These are phyloP conservation scores for Trametes meyenii DNA, from an alignment of 768 basidiomycete genomes.

Conservation along the genomic window DNA sequence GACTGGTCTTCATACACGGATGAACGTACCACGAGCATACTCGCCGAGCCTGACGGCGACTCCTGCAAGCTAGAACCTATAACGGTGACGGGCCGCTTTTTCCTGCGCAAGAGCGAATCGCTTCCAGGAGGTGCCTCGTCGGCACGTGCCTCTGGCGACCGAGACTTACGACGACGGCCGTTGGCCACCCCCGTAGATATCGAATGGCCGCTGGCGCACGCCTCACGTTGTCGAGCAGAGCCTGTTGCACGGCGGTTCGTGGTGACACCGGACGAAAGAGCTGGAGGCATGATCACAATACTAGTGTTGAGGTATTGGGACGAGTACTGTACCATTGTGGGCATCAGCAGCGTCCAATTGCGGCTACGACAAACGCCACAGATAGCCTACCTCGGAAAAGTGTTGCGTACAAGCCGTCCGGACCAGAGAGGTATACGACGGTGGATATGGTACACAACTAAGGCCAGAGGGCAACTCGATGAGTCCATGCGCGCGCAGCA, in stretches of 20 bases:
- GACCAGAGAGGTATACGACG: too few relatives aligned
- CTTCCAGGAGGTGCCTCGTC: constrained; percentile 25
- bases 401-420: too few relatives aligned
- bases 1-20: constrained; percentile 4
- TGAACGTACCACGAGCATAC: not conserved
- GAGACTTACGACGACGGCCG: constrained; percentile 37
- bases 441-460: too few relatives aligned
- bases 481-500: too few relatives aligned
- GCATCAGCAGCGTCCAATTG: too few relatives aligned
- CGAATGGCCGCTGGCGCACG: constrained; percentile 7
- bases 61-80: not conserved
- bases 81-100: constrained; percentile 32
- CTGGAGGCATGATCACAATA: constrained; percentile 14
- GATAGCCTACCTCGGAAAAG: too few relatives aligned
- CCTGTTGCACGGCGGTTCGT: constrained; percentile 17
- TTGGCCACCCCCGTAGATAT: not conserved
- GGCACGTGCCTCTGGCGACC: constrained; percentile 37
- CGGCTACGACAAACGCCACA: too few relatives aligned
- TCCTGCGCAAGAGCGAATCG: constrained; percentile 34
- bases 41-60: constrained; percentile 6
- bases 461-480: too few relatives aligned
- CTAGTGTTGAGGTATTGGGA: not conserved
- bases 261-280: not conserved
- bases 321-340: too few relatives aligned
- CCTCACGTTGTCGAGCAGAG: constrained; percentile 28